phyloP scores from a whole-genome alignment of 2,329 filamentous ascomycete genomes.

The Emydomyces testavorans region DNA sequence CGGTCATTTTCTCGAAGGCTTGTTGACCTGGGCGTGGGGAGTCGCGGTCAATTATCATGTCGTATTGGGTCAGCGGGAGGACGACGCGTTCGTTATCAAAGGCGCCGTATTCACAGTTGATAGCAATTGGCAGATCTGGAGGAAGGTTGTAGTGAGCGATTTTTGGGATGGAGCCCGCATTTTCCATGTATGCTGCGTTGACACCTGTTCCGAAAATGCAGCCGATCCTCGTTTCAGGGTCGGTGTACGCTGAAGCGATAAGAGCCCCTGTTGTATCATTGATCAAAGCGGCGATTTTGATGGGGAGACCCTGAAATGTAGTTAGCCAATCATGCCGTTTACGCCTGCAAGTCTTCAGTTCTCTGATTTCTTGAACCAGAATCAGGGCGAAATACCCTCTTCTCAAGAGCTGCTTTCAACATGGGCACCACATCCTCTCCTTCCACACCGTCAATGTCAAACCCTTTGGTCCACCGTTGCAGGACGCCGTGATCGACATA shows the following conservation, averaged over 20 bases:
- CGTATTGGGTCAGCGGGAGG: conserved; percentile 73
- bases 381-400: conserved; percentile 43
- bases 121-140: conserved; percentile 73
- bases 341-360: neutral
- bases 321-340: conserved; percentile 14
- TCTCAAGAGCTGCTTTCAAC: conserved; percentile 65
- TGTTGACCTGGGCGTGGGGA: conserved; percentile 90
- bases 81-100: conserved; percentile 91
- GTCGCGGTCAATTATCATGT: conserved; percentile 76
- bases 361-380: conserved; percentile 12
- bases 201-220: conserved; percentile 98
- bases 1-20: conserved; percentile 96
- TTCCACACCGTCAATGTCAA: conserved; percentile 86
- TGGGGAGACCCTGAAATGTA: conserved; percentile 60
- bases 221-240: conserved; percentile 81
- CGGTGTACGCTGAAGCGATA: conserved; percentile 95
- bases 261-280: conserved; percentile 97
- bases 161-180: conserved; percentile 84
- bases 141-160: conserved; percentile 83
- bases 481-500: conserved; percentile 87
- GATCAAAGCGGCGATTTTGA: conserved; percentile 85
- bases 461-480: conserved; percentile 95
- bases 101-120: conserved; percentile 96
- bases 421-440: conserved; percentile 81
- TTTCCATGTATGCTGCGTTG: conserved; percentile 97